Conservation (phyloP, 495 filamentous ascomycete species). For the Chlorociboria aeruginascens region DNA sequence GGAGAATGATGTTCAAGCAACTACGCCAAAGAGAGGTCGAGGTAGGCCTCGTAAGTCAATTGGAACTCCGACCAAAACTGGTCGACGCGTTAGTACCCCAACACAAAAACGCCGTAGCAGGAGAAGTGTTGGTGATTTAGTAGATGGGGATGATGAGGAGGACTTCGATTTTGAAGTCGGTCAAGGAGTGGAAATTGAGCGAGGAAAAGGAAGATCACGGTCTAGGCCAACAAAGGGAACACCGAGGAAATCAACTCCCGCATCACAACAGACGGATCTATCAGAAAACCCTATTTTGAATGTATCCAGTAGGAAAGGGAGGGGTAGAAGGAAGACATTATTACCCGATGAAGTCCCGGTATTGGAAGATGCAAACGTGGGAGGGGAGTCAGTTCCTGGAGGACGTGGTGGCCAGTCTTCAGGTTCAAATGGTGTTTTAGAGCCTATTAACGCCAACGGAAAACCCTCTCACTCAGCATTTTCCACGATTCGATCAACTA, state of each 20-base stretch:
- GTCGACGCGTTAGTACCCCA: conserved; percentile 17
- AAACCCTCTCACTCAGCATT: conserved; percentile 3
- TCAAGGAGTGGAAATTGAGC: conserved; percentile 7
- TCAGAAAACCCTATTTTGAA: background rate
- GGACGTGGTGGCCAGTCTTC: background rate
- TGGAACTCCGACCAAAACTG: conserved; percentile 21
- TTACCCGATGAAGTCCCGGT: conserved; percentile 19
- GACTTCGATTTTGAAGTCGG: conserved; percentile 13
- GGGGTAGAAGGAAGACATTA: conserved; percentile 13
- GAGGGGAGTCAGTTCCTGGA: background rate
- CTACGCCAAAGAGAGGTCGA: conserved; percentile 15
- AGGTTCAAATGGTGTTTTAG: conserved; percentile 2
- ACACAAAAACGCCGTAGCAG: conserved; percentile 32
- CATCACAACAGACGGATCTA: background rate
- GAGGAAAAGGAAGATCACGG: conserved; percentile 13
- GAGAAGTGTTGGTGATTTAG: conserved; percentile 17
- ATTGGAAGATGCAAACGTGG: conserved; percentile 8
- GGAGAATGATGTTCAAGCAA: conserved; percentile 17
- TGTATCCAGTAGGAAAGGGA: conserved; percentile 6
- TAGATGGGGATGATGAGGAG: conserved; percentile 14
- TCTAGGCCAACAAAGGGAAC: conserved; percentile 14
- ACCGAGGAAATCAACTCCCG: conserved; percentile 6
- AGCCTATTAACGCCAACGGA: background rate
- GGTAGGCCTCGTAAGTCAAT: conserved; percentile 18
- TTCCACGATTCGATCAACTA: conserved; percentile 15